Evolutionary conservation across 2,329 filamentous ascomycete genomes (phyloP).

Genomic region (Fusarium nodosum): DNA sequence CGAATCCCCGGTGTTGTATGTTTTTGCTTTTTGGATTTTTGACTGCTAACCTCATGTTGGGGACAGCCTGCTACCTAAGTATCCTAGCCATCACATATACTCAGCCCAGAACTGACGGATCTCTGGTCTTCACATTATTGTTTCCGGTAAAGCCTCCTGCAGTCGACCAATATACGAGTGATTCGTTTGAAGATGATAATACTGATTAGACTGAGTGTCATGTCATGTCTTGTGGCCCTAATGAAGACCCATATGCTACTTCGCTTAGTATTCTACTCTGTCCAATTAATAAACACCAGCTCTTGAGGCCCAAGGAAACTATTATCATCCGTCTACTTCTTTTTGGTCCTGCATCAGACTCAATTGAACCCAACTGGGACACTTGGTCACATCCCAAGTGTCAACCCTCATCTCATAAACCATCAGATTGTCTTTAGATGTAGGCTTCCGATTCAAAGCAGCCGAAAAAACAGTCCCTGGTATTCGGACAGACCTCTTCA

Average conservation of each 20-base stretch:
- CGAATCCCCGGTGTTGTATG: slow-evolving; percentile 25
- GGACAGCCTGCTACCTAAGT: background rate
- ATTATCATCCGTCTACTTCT: background rate
- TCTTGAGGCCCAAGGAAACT: background rate
- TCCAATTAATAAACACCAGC: background rate
- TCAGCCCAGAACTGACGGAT: background rate
- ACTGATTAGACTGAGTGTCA: no score
- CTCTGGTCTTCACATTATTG: background rate
- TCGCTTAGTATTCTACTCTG: background rate
- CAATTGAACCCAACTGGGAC: slow-evolving; percentile 17
- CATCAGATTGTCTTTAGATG: background rate
- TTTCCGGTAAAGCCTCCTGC: background rate
- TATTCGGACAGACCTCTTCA: background rate
- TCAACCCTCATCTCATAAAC: slow-evolving; percentile 5
- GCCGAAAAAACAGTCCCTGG: slow-evolving; percentile 4
- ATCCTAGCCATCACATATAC: background rate
- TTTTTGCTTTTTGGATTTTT: background rate
- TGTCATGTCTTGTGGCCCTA: background rate
- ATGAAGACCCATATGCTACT: no score
- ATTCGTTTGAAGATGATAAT: no score
- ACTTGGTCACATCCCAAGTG: background rate
- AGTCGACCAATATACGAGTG: background rate
- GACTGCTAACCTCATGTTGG: background rate
- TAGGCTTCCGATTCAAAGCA: slow-evolving; percentile 9
- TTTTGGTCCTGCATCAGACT: slow-evolving; percentile 13